These are phyloP conservation scores for Pseudisothecium myosuroides DNA, from an alignment of 225 moss, liverwort and hornwort species.

Conservation along the genomic window DNA sequence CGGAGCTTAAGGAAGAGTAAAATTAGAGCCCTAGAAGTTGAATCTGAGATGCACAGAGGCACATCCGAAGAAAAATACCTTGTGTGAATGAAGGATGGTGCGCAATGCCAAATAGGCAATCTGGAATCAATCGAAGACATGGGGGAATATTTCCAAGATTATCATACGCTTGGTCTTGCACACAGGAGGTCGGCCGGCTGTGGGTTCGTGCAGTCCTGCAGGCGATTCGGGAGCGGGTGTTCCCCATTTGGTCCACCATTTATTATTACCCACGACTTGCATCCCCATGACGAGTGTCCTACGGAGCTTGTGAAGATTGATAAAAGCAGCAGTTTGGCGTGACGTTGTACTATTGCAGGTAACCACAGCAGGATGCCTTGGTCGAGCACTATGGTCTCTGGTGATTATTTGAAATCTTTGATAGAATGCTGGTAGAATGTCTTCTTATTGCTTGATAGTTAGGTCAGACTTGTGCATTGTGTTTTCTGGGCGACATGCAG, in stretches of 20 bases:
- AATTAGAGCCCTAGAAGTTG: background rate
- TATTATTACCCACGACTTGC: background rate
- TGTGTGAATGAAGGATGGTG: background rate
- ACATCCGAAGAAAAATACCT: background rate
- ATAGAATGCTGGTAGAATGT: background rate
- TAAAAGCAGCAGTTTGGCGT: background rate
- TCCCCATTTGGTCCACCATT: background rate
- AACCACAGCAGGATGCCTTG: background rate
- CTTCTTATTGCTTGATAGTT: slow-evolving; percentile 1
- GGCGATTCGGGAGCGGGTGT: background rate
- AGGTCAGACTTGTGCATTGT: background rate
- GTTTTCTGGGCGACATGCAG: background rate
- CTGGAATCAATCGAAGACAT: background rate
- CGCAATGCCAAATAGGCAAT: background rate
- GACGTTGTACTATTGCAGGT: slow-evolving; percentile 5
- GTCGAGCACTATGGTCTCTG: background rate
- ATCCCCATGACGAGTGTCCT: background rate
- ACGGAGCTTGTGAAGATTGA: slow-evolving; percentile 4
- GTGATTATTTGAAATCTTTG: background rate
- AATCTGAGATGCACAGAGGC: background rate
- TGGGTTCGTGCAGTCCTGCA: background rate
- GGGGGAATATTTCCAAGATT: background rate
- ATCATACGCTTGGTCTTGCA: background rate
- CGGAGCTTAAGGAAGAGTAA: slow-evolving; percentile 49
- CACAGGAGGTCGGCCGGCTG: background rate